A percentile compares a stretch with the other conserved stretches of the same genome.
phyloP scores from a whole-genome alignment of 768 basidiomycete genomes.

The Lyophyllum shimeji region DNA sequence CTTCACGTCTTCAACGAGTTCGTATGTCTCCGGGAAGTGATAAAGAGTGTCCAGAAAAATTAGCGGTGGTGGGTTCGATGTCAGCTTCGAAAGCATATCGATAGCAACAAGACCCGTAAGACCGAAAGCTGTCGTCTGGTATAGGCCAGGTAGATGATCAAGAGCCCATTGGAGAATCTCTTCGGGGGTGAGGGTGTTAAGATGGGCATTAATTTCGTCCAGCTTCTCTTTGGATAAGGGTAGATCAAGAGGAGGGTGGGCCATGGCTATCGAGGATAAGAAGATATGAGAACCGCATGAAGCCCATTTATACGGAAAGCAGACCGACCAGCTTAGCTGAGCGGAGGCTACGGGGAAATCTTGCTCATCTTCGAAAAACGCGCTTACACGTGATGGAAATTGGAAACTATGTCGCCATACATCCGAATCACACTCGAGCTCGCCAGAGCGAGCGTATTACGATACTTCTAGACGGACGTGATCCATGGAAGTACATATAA shows the following conservation, averaged over 20 bases:
- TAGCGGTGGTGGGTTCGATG: constrained; percentile 67
- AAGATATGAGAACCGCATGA: constrained; percentile 4
- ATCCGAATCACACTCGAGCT: not conserved
- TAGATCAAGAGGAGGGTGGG: constrained; percentile 45
- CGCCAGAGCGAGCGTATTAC: not conserved
- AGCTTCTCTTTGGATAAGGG: constrained; percentile 63
- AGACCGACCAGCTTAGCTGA: constrained; percentile 8
- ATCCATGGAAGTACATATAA: not conserved
- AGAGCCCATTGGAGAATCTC: constrained; percentile 87
- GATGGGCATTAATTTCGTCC: constrained; percentile 68
- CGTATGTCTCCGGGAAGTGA: constrained; percentile 93
- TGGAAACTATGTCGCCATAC: not conserved
- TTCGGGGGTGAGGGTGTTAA: constrained; percentile 72
- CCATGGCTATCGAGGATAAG: constrained; percentile 9
- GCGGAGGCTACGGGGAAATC: not conserved
- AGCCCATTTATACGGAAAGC: constrained; percentile 9
- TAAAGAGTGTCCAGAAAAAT: constrained; percentile 98
- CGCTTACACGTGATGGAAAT: constrained; percentile 12
- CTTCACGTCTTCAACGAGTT: constrained; percentile 82
- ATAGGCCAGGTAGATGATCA: constrained; percentile 72
- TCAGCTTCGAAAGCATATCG: constrained; percentile 91
- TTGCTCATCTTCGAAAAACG: not conserved
- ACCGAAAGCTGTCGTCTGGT: constrained; percentile 97
- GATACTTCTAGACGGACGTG: not conserved
- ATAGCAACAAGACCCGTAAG: constrained; percentile 91